Percentiles rank a stretch among this genome's conserved stretches.
Evolutionary conservation across 371 early-diverging fungal species (phyloP).

Genomic region (Mucor circinelloides): DNA sequence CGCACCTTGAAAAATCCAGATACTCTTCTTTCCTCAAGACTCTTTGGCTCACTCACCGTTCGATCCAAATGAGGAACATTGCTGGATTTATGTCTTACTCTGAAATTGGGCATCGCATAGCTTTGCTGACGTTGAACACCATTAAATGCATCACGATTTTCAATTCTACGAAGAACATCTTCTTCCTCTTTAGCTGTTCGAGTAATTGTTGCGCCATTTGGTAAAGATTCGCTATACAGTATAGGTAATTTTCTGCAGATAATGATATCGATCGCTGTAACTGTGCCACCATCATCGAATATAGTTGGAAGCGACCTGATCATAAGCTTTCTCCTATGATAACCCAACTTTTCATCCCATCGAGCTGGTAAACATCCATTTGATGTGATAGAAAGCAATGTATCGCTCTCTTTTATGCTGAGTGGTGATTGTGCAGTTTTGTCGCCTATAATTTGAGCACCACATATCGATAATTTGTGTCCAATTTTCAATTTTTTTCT

Average conservation of each 20-base stretch:
- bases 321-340: slow-evolving; percentile 43
- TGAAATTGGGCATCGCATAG: slow-evolving; percentile 22
- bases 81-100: slow-evolving; percentile 4
- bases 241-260: slow-evolving; percentile 68
- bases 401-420: slow-evolving; percentile 2
- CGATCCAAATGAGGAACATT: neutral
- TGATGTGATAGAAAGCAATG: slow-evolving; percentile 47
- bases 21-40: slow-evolving; percentile 44
- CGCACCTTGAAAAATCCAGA: slow-evolving; percentile 46
- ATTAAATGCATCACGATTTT: slow-evolving; percentile 4
- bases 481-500: slow-evolving; percentile 59
- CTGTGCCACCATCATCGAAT: slow-evolving; percentile 67
- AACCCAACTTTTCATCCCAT: slow-evolving; percentile 78
- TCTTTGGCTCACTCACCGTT: slow-evolving; percentile 14
- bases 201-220: slow-evolving; percentile 47
- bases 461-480: slow-evolving; percentile 66
- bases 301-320: slow-evolving; percentile 45
- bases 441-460: slow-evolving; percentile 61
- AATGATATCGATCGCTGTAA: slow-evolving; percentile 71
- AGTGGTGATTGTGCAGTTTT: slow-evolving; percentile 41
- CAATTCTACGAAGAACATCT: slow-evolving; percentile 32
- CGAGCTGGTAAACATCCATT: slow-evolving; percentile 66
- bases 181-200: slow-evolving; percentile 67
- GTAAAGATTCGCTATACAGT: slow-evolving; percentile 55
- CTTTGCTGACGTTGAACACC: neutral